phyloP scores from a whole-genome alignment of 2,329 filamentous ascomycete genomes.

The Aulographum hederae region DNA sequence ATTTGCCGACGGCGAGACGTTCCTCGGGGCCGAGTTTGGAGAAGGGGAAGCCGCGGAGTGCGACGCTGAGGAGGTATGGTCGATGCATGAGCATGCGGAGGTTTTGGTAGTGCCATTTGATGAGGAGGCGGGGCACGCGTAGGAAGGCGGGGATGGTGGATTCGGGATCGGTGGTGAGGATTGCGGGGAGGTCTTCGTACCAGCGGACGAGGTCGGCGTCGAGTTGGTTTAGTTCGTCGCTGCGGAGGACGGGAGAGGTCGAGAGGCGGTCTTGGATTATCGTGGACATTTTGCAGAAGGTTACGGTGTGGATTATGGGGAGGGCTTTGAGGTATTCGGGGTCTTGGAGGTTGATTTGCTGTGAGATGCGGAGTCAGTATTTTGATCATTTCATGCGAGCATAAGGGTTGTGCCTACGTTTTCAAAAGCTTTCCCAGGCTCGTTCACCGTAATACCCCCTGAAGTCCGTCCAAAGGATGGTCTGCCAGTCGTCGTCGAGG shows the following conservation, averaged over 20 bases:
- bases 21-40: conserved; percentile 42
- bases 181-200: conserved; percentile 48
- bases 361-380: conserved; percentile 18
- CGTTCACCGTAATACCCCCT: conserved; percentile 19
- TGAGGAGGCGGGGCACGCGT: conserved; percentile 50
- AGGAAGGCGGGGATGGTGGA: conserved; percentile 55
- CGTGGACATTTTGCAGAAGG: conserved; percentile 64
- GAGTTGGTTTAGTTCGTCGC: conserved; percentile 45
- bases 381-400: background rate
- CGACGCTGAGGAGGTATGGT: conserved; percentile 49
- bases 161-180: conserved; percentile 17
- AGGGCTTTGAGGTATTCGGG: conserved; percentile 45
- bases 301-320: conserved; percentile 57
- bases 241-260: conserved; percentile 46
- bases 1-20: conserved; percentile 47
- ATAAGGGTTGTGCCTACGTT: background rate
- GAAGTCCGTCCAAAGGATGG: conserved; percentile 20
- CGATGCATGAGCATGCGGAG: conserved; percentile 59
- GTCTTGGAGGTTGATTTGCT: conserved; percentile 16
- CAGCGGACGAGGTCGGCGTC: conserved; percentile 53
- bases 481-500: conserved; percentile 23
- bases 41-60: conserved; percentile 29
- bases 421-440: conserved; percentile 13
- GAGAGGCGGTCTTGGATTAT: conserved; percentile 61
- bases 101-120: conserved; percentile 72